These are phyloP conservation scores for Yamadazyma diddensiae DNA, from an alignment of 1,139 yeast genomes.

Conservation along the genomic window DNA sequence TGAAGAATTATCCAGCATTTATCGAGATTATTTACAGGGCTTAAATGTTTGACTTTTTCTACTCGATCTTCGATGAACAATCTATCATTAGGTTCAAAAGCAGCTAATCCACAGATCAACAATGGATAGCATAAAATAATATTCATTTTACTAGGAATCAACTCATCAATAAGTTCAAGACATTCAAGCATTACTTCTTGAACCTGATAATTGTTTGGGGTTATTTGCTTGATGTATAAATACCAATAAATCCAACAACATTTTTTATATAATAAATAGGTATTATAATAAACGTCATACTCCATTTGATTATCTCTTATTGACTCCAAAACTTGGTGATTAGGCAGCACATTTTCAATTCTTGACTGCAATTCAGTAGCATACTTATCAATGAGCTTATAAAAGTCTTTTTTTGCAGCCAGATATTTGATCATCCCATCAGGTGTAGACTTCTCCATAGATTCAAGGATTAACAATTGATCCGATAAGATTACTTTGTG, in stretches of 20 bases:
- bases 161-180: constrained; percentile 7
- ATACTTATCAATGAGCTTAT: constrained; percentile 1
- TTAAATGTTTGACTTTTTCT: constrained; percentile 13
- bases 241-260: constrained; percentile 9
- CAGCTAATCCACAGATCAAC: constrained; percentile 24
- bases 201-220: constrained; percentile 9
- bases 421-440: not conserved
- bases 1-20: constrained; percentile 18
- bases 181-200: constrained; percentile 4
- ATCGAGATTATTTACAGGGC: constrained; percentile 22
- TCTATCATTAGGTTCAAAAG: constrained; percentile 18
- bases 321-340: constrained; percentile 6
- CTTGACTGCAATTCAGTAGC: constrained; percentile 4
- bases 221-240: constrained; percentile 9
- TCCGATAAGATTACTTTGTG: constrained; percentile 10
- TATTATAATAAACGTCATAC: constrained; percentile 5
- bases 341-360: constrained; percentile 8
- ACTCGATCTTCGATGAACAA: constrained; percentile 8
- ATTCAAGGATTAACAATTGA: not conserved
- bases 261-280: constrained; percentile 7
- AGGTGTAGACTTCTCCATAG: not conserved
- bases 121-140: constrained; percentile 15
- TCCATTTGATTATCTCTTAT: constrained; percentile 6
- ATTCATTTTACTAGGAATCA: constrained; percentile 11
- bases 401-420: constrained; percentile 3